Percentiles rank a stretch among this genome's conserved stretches.
Conservation (phyloP, 495 filamentous ascomycete genomes). For the Aspergillus taichungensis region DNA sequence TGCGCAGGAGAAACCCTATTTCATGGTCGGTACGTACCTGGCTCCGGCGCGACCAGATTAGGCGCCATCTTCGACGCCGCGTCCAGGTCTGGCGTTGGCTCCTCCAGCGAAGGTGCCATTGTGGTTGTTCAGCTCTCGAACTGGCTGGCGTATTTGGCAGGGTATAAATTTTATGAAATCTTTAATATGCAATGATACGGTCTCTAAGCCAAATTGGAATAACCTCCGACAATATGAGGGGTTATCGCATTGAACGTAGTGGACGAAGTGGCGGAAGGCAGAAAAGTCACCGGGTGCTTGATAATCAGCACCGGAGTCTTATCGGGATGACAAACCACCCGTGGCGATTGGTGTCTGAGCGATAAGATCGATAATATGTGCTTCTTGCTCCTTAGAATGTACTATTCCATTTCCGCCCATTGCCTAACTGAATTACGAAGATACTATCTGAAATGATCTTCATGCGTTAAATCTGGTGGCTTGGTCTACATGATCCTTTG, state of each 20-base stretch:
- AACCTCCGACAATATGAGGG: not conserved
- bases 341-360: conserved; percentile 21
- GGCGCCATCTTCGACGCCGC: conserved; percentile 63
- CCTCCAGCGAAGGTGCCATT: conserved; percentile 68
- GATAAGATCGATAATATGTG: not conserved
- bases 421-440: no score
- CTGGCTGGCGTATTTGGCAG: not conserved
- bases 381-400: not conserved
- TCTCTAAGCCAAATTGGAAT: not conserved
- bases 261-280: conserved; percentile 21
- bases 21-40: conserved; percentile 39
- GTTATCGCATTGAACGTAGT: conserved; percentile 1
- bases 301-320: conserved; percentile 19
- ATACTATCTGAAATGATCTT: no score
- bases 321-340: conserved; percentile 28
- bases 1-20: not conserved
- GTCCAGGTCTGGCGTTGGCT: conserved; percentile 53
- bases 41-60: conserved; percentile 83
- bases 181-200: not conserved
- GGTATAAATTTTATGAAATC: not conserved
- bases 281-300: conserved; percentile 18
- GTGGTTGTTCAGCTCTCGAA: not conserved
- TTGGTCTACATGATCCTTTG: no score
- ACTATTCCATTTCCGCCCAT: not conserved
- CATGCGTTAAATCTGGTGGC: no score